Base-by-base conservation (phyloP, 164 flowering plant genomes). In the Platanus orientalis region DNA sequence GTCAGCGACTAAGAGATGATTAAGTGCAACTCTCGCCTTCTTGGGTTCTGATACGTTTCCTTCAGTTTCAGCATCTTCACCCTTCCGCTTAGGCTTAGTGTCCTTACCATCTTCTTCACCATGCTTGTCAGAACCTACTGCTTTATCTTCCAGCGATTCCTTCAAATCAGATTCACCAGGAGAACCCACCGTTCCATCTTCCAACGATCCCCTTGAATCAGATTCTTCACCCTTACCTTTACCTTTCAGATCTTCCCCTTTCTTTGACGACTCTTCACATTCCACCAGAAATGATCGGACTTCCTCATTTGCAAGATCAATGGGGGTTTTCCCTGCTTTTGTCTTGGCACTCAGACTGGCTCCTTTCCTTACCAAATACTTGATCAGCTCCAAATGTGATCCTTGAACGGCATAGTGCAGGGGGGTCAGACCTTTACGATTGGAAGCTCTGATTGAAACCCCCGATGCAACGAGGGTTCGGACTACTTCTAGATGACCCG, bases 381-480 rank as follows among this genome's bases (percentile, higher is more conserved):
- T 91, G 42, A 80, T 74, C 32, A 91, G 90, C 2, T 89, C 99
- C 32, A 79, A 23, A 52, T 89, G 75, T 10, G 95, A 84, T 21
- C 97, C 96, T 73, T 91, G 97, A 64, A 69, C 88, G 6, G 99
- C 97, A 77, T 81, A 94, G 72, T 94, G 99, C 30, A 94, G 84
- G 21, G 97, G 86, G 25, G 87, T 94, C 64, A 91, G 64, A 68
- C 99, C 99, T 74, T 94, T 94, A 47, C 97, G 84, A 55, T 76
- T 94, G 62, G 60, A 60, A 42, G 97, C 76, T 74, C 85, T 88
- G 56, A 88, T 61, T 3, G 99, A 89, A 30, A 71, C 88, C 28
- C 99, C 96, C 12, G 82, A 74, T 30, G 84, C 65, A 17, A 94
- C 51, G 1, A 94, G 86, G 45, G 75, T 60, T 30, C 80, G 76